Percentiles rank a stretch among this genome's conserved stretches.
Conservation (phyloP, 441 rosid genomes). For the Croton laevigatus region DNA sequence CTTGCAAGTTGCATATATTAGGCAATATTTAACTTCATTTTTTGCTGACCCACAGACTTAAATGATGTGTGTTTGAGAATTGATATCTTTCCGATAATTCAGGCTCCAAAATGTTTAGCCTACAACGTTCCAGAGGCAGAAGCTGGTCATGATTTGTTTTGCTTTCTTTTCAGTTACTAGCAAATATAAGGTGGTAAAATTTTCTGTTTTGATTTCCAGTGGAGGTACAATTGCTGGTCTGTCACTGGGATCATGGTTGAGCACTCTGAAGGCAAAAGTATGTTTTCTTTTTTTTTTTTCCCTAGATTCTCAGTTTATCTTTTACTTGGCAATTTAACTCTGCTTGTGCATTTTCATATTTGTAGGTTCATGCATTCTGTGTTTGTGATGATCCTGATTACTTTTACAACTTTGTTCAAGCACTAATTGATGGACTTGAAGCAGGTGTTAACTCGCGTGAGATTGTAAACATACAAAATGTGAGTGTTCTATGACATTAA, state of each 20-base stretch:
- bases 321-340: conserved; percentile 12
- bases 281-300: conserved; percentile 18
- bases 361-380: conserved; percentile 91
- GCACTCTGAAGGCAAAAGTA: conserved; percentile 81
- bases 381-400: conserved; percentile 93
- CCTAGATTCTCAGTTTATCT: conserved; percentile 2
- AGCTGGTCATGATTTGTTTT: background rate
- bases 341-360: conserved; percentile 12
- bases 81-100: background rate
- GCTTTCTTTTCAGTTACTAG: background rate
- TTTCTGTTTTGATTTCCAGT: conserved; percentile 39
- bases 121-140: background rate
- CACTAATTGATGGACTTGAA: conserved; percentile 69
- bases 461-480: conserved; percentile 64
- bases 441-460: conserved; percentile 74
- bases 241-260: conserved; percentile 72
- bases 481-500: conserved; percentile 34
- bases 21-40: background rate
- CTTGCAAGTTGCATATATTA: no score
- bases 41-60: background rate
- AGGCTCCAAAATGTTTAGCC: background rate
- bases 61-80: background rate
- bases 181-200: background rate
- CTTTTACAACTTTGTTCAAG: conserved; percentile 83
- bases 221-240: conserved; percentile 95